Percentiles rank a stretch among this genome's conserved stretches.
Conservation (phyloP, 148 eudicot genomes). For the Fagopyrum esculentum region DNA sequence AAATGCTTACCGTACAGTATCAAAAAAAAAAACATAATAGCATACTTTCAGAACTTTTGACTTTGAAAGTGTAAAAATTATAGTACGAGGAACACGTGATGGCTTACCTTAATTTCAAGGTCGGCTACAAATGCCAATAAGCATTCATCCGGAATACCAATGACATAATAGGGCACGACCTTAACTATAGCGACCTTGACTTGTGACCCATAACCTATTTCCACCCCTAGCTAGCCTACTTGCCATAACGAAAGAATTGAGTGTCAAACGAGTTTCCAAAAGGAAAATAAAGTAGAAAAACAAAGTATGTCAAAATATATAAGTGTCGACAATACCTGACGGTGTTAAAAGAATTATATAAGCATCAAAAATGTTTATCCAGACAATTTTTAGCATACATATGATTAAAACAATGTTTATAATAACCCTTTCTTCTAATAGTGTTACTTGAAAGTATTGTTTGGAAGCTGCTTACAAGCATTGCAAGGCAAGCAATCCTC, state of each 20-base stretch:
- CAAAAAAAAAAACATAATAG: too few relatives aligned
- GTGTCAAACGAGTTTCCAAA: background rate
- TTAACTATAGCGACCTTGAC: slow-evolving; percentile 29
- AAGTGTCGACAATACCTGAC: too few relatives aligned
- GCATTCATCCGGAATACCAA: slow-evolving; percentile 30
- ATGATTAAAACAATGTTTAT: too few relatives aligned
- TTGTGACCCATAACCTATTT: slow-evolving; percentile 31
- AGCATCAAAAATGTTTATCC: too few relatives aligned
- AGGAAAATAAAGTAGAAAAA: background rate
- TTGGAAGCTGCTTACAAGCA: slow-evolving; percentile 54
- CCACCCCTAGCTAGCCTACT: slow-evolving; percentile 39
- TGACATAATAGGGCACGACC: slow-evolving; percentile 23
- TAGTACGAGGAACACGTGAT: background rate
- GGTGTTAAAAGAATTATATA: too few relatives aligned
- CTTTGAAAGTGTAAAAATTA: too few relatives aligned
- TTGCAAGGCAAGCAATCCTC: slow-evolving; percentile 46
- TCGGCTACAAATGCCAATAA: slow-evolving; percentile 23
- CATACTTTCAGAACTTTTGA: too few relatives aligned
- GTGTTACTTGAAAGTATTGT: slow-evolving; percentile 59
- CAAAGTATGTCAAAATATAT: too few relatives aligned
- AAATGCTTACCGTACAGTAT: too few relatives aligned
- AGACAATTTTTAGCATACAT: too few relatives aligned
- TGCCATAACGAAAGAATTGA: background rate
- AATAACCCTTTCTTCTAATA: background rate
- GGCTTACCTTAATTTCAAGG: slow-evolving; percentile 25